Evolutionary conservation across 179 eudicot genomes (phyloP), one percentile per base, ranked within the genome.

Genomic region (Actinidia chinensis): DNA sequence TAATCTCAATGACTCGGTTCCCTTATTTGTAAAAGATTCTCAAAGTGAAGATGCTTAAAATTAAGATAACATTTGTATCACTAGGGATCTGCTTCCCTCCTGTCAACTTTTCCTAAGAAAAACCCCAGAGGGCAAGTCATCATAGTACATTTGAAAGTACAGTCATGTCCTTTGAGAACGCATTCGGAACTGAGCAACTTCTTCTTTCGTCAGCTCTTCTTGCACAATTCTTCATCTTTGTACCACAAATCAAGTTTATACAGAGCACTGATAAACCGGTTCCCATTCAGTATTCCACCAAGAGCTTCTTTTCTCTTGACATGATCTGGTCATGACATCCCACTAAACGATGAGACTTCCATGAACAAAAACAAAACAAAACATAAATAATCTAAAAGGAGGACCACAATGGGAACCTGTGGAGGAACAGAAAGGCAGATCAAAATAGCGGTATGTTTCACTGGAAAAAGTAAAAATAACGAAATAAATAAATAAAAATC

Each of bases 101-200:
- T 86, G 70, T 88, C 91, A 79, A 86, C 85, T 76, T 88, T 88
- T 36, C 91, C 91, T 63, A 88, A 20, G 65, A 88, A n/a, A n/a
- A 88, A 48, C 88, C 91, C 91, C 89, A 88, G 28, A 86, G 25
- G 91, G 91, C 79, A 88, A 73, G 79, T 88, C 91, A 82, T 88
- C 91, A 56, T 83, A 88, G 82, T 86, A 88, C 89, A 88, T 86
- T 50, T 88, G 88, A 74, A 88, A 86, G 76, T 88, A 88, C n/a
- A n/a, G 81, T 86, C n/a, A n/a, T 86, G 76, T 88, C 89, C 73
- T 84, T 81, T 8, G 78, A 23, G 36, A 88, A 85, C 36, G 91
- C 91, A 14, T 77, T 78, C 91, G 86, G 56, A 88, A 86, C 73
- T 69, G 43, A 65, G 85, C 73, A 52, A 86, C 89, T 60, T 88